A percentile compares a stretch with the other conserved stretches of the same genome.
These are phyloP conservation scores for Carnegiea gigantea DNA, from an alignment of 179 eudicot species.

Conservation along the genomic window DNA sequence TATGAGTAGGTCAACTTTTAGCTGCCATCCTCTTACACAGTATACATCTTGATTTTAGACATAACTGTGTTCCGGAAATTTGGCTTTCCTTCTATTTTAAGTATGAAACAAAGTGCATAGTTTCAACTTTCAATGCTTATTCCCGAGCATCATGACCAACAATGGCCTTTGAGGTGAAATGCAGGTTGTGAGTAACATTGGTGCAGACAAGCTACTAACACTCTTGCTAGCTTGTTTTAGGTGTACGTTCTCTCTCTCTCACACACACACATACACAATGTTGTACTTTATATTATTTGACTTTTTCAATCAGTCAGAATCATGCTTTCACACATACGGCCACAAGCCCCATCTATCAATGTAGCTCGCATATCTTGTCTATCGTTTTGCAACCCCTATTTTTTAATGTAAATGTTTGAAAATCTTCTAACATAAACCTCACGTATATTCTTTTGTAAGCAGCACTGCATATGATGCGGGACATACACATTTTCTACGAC, in stretches of 20 bases:
- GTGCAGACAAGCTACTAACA: background rate
- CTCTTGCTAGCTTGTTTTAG: background rate
- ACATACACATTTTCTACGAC: background rate
- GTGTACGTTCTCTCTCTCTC: background rate
- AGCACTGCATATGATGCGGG: background rate
- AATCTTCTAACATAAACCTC: background rate
- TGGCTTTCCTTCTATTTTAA: too few relatives aligned
- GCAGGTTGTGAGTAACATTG: background rate
- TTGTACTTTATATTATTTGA: background rate
- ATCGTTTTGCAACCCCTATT: background rate
- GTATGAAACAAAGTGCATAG: background rate
- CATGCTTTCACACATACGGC: background rate
- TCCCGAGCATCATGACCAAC: background rate
- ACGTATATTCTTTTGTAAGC: background rate
- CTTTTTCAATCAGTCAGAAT: background rate
- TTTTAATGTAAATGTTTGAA: background rate
- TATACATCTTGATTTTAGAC: background rate
- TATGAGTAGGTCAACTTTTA: background rate
- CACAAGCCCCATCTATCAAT: background rate
- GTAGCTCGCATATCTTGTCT: background rate
- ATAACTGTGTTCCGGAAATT: background rate
- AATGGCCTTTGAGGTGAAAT: background rate
- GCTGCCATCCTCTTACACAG: background rate
- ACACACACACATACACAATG: background rate
- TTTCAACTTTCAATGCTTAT: background rate